A percentile compares a stretch with the other conserved stretches of the same genome.
These are phyloP conservation scores for Fraxinus nigra DNA, from an alignment of 305 asterid species.

Conservation along the genomic window DNA sequence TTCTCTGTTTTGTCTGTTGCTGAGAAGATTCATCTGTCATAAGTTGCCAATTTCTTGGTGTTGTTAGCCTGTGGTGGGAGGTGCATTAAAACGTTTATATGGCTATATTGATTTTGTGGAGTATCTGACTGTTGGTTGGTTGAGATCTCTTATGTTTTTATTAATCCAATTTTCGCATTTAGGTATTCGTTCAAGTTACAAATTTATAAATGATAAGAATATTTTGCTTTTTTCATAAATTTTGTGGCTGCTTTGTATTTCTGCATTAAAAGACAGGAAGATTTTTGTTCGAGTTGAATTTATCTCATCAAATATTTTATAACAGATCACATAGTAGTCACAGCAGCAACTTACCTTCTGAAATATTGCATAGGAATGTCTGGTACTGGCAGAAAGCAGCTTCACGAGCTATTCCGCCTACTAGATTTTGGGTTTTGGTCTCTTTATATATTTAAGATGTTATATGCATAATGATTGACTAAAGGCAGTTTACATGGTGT, in stretches of 20 bases:
- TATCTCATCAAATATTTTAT: neutral
- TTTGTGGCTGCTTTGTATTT: neutral
- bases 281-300: neutral
- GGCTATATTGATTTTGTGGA: neutral
- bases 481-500: neutral
- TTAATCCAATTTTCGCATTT: neutral
- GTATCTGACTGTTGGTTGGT: neutral
- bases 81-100: neutral
- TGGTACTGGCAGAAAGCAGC: neutral
- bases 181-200: neutral
- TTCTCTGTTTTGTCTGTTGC: conserved; percentile 14
- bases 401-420: neutral
- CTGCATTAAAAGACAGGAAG: neutral
- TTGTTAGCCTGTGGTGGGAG: conserved; percentile 1
- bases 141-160: neutral
- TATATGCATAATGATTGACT: neutral
- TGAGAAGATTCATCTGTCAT: conserved; percentile 12
- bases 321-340: neutral
- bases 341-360: neutral
- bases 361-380: neutral
- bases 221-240: neutral
- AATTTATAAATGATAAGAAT: neutral
- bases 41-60: neutral
- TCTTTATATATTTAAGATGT: neutral
- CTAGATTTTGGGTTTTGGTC: neutral